Evolutionary conservation across 257 asterid species (phyloP).

Genomic region (Scutellaria barbata): DNA sequence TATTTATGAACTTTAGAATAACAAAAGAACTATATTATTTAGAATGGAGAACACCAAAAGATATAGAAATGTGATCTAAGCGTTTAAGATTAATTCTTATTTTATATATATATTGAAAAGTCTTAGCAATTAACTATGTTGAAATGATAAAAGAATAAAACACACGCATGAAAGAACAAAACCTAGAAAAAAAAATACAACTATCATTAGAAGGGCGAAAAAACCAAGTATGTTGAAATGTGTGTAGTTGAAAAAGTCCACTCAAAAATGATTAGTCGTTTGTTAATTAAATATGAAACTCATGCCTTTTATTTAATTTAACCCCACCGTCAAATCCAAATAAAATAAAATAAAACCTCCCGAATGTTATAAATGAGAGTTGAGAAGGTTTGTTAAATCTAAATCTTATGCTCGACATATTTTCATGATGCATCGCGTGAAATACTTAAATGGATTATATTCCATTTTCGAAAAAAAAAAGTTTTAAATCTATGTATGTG

Average conservation of each 20-base stretch:
- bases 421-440: no score
- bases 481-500: no score
- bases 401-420: no score
- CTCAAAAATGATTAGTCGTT: slow-evolving; percentile 23
- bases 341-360: background rate
- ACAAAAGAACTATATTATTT: no score
- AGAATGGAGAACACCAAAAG: no score
- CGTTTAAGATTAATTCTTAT: no score
- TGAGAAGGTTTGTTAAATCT: background rate
- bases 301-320: slow-evolving; percentile 15
- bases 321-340: slow-evolving; percentile 27
- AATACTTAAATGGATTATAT: no score
- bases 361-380: background rate
- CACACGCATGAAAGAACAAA: slow-evolving; percentile 13
- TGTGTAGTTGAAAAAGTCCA: slow-evolving; percentile 13
- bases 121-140: background rate
- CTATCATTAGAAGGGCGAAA: background rate
- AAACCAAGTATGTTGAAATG: background rate
- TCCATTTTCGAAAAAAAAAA: background rate
- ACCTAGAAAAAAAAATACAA: background rate
- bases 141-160: background rate
- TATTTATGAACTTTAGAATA: no score
- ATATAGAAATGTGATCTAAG: no score
- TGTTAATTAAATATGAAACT: slow-evolving; percentile 1
- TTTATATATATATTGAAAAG: no score